Conservation (phyloP, 208 protist species). For the Wallacemonas sp. region DNA sequence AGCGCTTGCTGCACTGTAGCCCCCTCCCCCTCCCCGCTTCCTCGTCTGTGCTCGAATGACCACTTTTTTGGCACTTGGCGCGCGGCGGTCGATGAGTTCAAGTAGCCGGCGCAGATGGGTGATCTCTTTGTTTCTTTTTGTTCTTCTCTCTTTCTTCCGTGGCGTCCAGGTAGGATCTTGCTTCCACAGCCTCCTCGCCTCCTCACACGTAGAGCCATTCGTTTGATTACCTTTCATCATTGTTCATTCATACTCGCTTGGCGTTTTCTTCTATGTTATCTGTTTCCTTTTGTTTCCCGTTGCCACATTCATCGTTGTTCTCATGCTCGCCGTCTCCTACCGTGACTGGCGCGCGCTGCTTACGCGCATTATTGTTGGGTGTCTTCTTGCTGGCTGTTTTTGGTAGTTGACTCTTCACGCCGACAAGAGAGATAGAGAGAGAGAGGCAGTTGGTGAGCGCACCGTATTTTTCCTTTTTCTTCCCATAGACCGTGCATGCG, state of each 20-base stretch:
- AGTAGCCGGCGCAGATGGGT: not conserved
- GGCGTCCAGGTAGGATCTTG: too few relatives aligned
- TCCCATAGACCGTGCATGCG: not conserved
- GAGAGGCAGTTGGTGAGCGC: not conserved
- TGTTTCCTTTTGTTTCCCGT: constrained; percentile 8
- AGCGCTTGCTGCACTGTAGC: constrained; percentile 12
- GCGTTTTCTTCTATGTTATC: not conserved
- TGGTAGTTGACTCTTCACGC: too few relatives aligned
- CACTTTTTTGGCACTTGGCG: not conserved
- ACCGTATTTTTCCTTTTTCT: constrained; percentile 8
- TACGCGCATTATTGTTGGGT: too few relatives aligned
- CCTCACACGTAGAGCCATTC: too few relatives aligned
- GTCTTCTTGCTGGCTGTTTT: too few relatives aligned
- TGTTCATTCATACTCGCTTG: not conserved
- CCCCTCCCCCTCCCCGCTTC: not conserved
- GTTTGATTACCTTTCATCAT: not conserved
- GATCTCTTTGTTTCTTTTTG: not conserved
- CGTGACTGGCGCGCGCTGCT: too few relatives aligned
- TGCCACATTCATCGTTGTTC: too few relatives aligned
- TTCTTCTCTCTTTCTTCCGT: too few relatives aligned
- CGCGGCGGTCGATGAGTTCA: not conserved
- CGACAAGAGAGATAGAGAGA: not conserved
- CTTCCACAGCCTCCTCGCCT: too few relatives aligned
- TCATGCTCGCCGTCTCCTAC: too few relatives aligned
- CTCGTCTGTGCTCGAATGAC: not conserved